Evolutionary conservation across 192 early-diverging fungal species (phyloP).

Genomic region (Podila horticola): DNA sequence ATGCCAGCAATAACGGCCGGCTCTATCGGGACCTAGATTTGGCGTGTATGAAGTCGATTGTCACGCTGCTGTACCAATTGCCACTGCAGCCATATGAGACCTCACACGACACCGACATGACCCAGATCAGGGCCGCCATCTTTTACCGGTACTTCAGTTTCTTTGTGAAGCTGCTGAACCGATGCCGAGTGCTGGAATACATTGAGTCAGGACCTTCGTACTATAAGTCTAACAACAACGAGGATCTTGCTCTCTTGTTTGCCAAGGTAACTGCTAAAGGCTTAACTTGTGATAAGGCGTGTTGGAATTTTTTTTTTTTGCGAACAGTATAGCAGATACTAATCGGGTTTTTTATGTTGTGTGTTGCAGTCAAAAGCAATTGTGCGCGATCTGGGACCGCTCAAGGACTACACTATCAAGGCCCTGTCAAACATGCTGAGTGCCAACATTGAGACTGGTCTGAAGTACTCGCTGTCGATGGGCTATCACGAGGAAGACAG

Average conservation of each 20-base stretch:
- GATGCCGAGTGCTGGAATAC: conserved; percentile 71
- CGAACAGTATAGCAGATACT: conserved; percentile 9
- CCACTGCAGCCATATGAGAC: conserved; percentile 76
- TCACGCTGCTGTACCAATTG: conserved; percentile 72
- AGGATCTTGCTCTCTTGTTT: conserved; percentile 40
- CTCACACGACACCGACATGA: conserved; percentile 65
- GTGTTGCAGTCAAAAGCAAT: conserved; percentile 62
- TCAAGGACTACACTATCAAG: conserved; percentile 90
- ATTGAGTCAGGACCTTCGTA: conserved; percentile 53
- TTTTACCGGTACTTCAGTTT: conserved; percentile 83
- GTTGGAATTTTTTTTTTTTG: not conserved
- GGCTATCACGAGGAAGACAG: conserved; percentile 92
- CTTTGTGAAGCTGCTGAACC: conserved; percentile 77
- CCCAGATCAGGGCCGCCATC: conserved; percentile 68
- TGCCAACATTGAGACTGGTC: conserved; percentile 92
- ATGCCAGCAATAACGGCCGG: conserved; percentile 63
- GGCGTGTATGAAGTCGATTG: conserved; percentile 81
- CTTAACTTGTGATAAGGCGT: too few species aligned
- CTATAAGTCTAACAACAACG: conserved; percentile 34
- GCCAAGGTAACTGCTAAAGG: conserved; percentile 38
- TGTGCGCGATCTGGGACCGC: conserved; percentile 67
- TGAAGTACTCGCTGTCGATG: conserved; percentile 90
- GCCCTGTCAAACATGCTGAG: conserved; percentile 91
- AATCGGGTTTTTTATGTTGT: not conserved
- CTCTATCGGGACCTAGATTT: conserved; percentile 81